phyloP scores from a whole-genome alignment of 805 yeast species.

The Starmerella khaoyaiensis region DNA sequence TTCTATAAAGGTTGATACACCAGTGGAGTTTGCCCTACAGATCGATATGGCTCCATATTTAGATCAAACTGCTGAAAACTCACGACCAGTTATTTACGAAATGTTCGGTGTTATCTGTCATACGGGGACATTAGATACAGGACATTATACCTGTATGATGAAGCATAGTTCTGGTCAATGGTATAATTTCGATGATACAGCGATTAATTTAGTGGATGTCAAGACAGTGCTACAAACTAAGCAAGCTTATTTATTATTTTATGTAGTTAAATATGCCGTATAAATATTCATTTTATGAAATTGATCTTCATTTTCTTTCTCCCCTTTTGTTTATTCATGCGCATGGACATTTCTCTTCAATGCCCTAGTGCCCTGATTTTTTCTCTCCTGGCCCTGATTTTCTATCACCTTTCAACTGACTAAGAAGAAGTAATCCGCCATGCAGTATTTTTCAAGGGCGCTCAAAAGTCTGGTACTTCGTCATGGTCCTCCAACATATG shows the following conservation, averaged over 20 bases:
- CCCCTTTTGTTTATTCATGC: too few relatives aligned
- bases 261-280: conserved; percentile 24
- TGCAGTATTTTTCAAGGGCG: conserved; percentile 25
- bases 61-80: background rate
- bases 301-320: too few relatives aligned
- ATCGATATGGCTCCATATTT: conserved; percentile 58
- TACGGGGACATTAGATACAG: conserved; percentile 87
- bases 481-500: conserved; percentile 26
- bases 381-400: too few relatives aligned
- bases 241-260: conserved; percentile 58
- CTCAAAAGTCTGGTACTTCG: conserved; percentile 21
- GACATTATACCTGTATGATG: conserved; percentile 76
- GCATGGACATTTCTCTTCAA: too few relatives aligned
- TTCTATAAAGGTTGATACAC: conserved; percentile 58
- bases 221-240: conserved; percentile 54
- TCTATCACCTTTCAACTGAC: too few relatives aligned
- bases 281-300: conserved; percentile 29
- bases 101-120: conserved; percentile 80
- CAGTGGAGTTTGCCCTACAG: conserved; percentile 57
- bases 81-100: conserved; percentile 46
- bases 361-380: too few relatives aligned
- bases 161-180: conserved; percentile 41
- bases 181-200: conserved; percentile 86
- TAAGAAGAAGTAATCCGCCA: too few relatives aligned
- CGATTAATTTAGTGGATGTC: conserved; percentile 51